Evolutionary conservation across 441 rosid species (phyloP).

Genomic region (Populus hybrid): DNA sequence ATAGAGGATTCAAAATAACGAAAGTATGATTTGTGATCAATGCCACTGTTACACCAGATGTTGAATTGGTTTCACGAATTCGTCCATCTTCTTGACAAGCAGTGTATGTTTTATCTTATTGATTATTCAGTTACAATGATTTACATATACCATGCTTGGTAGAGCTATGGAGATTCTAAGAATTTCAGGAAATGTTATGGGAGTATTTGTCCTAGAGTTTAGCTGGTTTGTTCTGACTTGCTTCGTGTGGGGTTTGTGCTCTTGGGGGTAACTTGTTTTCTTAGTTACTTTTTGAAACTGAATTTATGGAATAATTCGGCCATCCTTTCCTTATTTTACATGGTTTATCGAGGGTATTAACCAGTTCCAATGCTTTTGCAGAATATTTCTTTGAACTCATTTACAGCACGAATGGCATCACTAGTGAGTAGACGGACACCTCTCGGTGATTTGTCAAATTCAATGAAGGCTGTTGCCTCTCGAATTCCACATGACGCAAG

Average conservation of each 20-base stretch:
- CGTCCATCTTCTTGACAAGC: background rate
- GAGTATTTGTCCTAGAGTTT: background rate
- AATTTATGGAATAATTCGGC: background rate
- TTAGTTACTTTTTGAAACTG: background rate
- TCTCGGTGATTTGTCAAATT: background rate
- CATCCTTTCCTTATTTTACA: background rate
- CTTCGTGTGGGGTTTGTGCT: background rate
- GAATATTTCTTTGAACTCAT: background rate
- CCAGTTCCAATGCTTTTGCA: background rate
- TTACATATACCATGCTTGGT: background rate
- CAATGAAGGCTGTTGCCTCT: background rate
- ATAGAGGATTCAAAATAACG: background rate
- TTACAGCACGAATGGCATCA: background rate
- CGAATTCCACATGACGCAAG: slow-evolving; percentile 2
- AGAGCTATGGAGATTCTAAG: background rate
- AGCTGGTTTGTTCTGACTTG: background rate
- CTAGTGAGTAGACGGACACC: background rate
- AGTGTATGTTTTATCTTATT: background rate
- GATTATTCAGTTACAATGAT: too few relatives aligned
- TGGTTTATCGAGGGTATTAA: background rate
- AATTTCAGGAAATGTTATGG: background rate
- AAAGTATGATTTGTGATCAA: background rate
- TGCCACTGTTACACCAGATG: background rate
- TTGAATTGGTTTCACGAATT: too few relatives aligned
- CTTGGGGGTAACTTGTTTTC: background rate